phyloP scores from a whole-genome alignment of 108 stramenopile genomes.

The Nitzschia inconspicua region DNA sequence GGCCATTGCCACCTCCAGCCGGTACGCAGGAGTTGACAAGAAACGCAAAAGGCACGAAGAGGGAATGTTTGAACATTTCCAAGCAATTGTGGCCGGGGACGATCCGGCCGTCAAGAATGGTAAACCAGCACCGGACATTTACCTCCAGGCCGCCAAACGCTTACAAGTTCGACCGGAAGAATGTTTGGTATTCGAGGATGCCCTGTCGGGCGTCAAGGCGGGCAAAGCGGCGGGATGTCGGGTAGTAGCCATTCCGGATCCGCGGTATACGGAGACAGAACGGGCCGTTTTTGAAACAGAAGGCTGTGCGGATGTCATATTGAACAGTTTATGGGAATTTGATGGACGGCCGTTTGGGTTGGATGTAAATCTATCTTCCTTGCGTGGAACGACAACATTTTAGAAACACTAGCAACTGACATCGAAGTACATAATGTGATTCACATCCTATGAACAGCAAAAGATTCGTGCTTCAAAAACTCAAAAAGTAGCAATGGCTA shows the following conservation, averaged over 20 bases:
- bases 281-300: conserved; percentile 37
- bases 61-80: conserved; percentile 52
- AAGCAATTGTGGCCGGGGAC: conserved; percentile 64
- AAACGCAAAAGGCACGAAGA: conserved; percentile 52
- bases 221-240: conserved; percentile 72
- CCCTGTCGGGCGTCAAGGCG: conserved; percentile 54
- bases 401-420: too few species aligned
- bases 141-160: conserved; percentile 61
- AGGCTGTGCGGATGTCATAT: conserved; percentile 47
- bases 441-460: too few species aligned
- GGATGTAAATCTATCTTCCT: conserved; percentile 12
- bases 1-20: conserved; percentile 74
- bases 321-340: conserved; percentile 58
- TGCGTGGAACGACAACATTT: too few species aligned
- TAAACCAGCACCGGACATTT: conserved; percentile 87
- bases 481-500: too few species aligned
- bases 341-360: conserved; percentile 48
- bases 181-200: conserved; percentile 85
- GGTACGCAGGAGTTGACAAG: conserved; percentile 50
- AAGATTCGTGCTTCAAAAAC: too few species aligned
- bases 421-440: too few species aligned
- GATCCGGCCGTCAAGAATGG: conserved; percentile 62
- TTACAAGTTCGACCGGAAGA: conserved; percentile 55
- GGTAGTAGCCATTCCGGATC: conserved; percentile 71
- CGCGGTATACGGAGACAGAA: conserved; percentile 47